Evolutionary conservation across 257 asterid species (phyloP).

Genomic region (Lycium barbarum): DNA sequence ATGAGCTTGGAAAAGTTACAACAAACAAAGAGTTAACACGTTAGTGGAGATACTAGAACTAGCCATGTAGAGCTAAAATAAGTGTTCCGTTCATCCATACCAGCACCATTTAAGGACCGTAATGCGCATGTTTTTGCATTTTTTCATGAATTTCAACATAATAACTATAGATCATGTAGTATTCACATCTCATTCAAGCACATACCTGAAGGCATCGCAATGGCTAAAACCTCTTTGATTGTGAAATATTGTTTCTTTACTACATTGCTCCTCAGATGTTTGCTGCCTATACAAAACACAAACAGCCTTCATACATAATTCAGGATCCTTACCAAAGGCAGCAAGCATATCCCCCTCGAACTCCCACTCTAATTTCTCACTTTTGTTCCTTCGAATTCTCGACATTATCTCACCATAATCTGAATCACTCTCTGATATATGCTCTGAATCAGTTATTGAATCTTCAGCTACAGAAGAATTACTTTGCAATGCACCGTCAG

Average conservation of each 20-base stretch:
- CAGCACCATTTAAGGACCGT: neutral
- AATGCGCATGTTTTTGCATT: neutral
- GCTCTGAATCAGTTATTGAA: slow-evolving; percentile 37
- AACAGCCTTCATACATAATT: slow-evolving; percentile 75
- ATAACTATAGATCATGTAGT: neutral
- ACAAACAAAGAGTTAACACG: neutral
- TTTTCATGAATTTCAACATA: neutral
- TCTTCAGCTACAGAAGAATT: slow-evolving; percentile 33
- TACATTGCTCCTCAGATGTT: slow-evolving; percentile 53
- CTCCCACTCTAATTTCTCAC: slow-evolving; percentile 55
- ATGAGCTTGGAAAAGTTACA: neutral
- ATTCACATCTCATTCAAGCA: neutral
- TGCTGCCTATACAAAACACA: slow-evolving; percentile 74
- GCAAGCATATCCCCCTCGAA: slow-evolving; percentile 75
- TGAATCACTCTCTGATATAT: slow-evolving; percentile 42
- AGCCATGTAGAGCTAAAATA: slow-evolving; percentile 17
- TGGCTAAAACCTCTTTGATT: slow-evolving; percentile 69
- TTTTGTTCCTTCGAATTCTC: slow-evolving; percentile 55
- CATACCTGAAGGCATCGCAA: slow-evolving; percentile 58
- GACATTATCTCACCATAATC: slow-evolving; percentile 55
- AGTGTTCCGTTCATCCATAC: neutral
- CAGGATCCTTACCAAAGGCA: slow-evolving; percentile 59
- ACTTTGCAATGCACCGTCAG: slow-evolving; percentile 34
- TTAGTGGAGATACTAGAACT: neutral
- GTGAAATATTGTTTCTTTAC: slow-evolving; percentile 46